Base-by-base conservation (phyloP, 148 eudicot genomes). In the Silene conica region DNA sequence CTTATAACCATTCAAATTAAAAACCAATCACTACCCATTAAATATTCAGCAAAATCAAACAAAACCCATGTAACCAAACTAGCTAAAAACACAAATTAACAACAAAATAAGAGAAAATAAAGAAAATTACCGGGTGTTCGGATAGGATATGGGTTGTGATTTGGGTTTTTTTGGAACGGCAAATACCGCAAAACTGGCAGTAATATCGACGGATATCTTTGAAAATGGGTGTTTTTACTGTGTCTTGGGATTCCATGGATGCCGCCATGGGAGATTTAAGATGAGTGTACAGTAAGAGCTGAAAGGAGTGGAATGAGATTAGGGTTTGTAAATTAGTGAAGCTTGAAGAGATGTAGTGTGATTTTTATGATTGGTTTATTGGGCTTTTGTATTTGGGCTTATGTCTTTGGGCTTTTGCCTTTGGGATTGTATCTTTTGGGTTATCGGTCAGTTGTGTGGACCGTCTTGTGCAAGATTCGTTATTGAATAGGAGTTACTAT, bases 151-250 rank as follows among this genome's bases (percentile, higher is more conserved):
- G 94, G 62, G 84, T 34, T 13, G 74, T 58, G n/a, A 89, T 66
- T 9, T 87, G 83, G 5, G 85, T 23, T 73, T 84, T 87, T 71
- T 89, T 89, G 3, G 94, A 89, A 9, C 91, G 81, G 59, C 82
- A 81, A 62, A 83, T 89, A 2, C 94, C 91, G 18, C 94, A 89
- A 57, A 72, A 87, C 6, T 84, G 76, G 25, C 98, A 95, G 74
- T 83, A 85, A 69, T 95, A 95, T 0, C 97, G 86, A 38, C 98
- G 80, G 0, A 91, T 85, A 41, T 94, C 98, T 67, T 79, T 84
- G 77, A 92, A 95, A n/a, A 89, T 82, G 11, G 91, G 82, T 16
- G 48, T 77, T 38, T 16, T 76, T 65, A 55, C 63, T 28, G 34
- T 71, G 22, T 12, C 60, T 20, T 31, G 63, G 23, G 46, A 81